phyloP scores from a whole-genome alignment of 2,329 filamentous ascomycete genomes.

The Xylaria sp. region DNA sequence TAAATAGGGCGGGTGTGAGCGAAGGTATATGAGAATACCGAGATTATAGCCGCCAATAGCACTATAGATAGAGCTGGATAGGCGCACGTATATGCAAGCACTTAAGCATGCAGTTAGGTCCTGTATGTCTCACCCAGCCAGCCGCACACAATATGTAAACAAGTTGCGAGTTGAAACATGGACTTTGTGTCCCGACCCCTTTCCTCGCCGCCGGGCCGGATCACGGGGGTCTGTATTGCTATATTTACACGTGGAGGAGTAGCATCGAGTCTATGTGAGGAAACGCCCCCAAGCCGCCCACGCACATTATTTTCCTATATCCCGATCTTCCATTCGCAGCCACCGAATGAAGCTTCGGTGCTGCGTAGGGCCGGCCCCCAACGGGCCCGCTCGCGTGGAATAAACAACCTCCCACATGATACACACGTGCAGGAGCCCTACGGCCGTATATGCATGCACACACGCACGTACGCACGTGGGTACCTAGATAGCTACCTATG shows the following conservation, averaged over 20 bases:
- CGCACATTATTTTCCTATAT: background rate
- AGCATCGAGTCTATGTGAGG: background rate
- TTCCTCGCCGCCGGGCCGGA: background rate
- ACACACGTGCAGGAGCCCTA: background rate
- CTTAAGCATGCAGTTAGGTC: background rate
- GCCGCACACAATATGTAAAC: too few relatives aligned
- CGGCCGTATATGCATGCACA: background rate
- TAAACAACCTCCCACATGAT: background rate
- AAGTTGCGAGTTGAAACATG: background rate
- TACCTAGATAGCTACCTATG: background rate
- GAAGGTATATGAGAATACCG: background rate
- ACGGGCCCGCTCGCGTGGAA: too few relatives aligned
- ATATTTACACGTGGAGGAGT: background rate
- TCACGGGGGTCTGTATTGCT: background rate
- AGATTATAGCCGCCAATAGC: conserved; percentile 5
- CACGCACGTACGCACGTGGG: background rate
- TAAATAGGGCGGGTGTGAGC: background rate
- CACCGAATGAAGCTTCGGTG: too few relatives aligned
- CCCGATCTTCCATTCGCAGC: too few relatives aligned
- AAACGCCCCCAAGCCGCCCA: background rate
- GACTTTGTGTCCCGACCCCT: background rate
- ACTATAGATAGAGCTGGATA: background rate
- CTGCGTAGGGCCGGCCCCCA: too few relatives aligned
- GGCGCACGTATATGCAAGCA: too few relatives aligned
- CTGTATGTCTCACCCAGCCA: background rate